Conservation (phyloP, 768 basidiomycete species). For the Goffeauzyma gilvescens region DNA sequence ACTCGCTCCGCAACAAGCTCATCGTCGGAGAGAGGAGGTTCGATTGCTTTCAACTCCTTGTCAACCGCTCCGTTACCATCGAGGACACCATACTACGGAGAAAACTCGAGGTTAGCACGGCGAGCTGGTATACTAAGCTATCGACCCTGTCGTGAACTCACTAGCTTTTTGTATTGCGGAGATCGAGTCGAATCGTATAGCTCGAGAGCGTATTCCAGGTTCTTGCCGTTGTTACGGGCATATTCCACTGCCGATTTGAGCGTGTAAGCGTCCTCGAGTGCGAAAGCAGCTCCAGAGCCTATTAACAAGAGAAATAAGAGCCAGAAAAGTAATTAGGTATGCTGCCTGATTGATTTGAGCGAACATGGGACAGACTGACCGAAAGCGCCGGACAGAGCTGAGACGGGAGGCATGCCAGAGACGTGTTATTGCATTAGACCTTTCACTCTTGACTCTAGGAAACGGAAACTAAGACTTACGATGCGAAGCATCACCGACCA, state of each 20-base stretch:
- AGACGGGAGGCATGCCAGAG: background rate
- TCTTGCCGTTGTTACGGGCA: background rate
- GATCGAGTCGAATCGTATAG: conserved; percentile 13
- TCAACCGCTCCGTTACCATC: background rate
- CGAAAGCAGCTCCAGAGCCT: conserved; percentile 19
- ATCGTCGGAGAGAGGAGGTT: background rate
- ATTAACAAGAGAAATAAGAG: too few species aligned
- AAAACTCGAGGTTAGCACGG: background rate
- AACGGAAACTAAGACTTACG: too few species aligned
- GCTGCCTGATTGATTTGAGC: too few species aligned
- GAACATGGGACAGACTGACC: too few species aligned
- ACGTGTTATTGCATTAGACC: background rate
- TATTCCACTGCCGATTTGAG: background rate
- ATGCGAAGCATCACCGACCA: conserved; percentile 19
- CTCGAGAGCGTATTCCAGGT: conserved; percentile 6
- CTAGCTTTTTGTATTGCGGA: conserved; percentile 15
- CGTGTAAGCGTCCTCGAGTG: conserved; percentile 17
- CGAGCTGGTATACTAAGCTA: background rate
- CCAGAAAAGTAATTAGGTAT: too few species aligned
- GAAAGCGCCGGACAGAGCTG: conserved; percentile 17
- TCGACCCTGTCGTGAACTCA: too few species aligned
- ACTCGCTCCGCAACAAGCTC: background rate
- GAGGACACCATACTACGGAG: background rate
- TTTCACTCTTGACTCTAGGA: background rate
- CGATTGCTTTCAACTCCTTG: background rate